Conservation (phyloP, 139 green algal species). For the Tetradesmus lagerheimii region DNA sequence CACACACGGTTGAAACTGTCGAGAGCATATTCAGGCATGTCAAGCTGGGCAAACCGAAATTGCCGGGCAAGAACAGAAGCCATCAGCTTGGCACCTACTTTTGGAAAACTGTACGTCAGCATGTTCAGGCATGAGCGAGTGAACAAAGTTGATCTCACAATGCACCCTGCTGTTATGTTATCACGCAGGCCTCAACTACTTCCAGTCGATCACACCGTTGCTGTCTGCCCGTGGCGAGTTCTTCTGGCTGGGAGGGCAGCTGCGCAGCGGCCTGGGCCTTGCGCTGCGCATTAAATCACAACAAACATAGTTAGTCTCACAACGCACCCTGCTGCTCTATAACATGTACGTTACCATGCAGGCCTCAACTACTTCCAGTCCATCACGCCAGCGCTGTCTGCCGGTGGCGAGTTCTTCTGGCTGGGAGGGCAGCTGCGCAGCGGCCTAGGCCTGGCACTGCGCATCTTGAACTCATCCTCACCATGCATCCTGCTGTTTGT, state of each 20-base stretch:
- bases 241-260: slow-evolving; percentile 93
- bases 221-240: slow-evolving; percentile 85
- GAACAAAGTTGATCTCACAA: too few relatives aligned
- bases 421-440: slow-evolving; percentile 88
- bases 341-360: not conserved
- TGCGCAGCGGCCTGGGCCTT: slow-evolving; percentile 83
- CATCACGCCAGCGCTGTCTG: slow-evolving; percentile 84
- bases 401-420: slow-evolving; percentile 93
- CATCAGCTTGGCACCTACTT: too few relatives aligned
- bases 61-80: too few relatives aligned
- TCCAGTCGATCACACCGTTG: slow-evolving; percentile 93
- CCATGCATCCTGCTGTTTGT: too few relatives aligned
- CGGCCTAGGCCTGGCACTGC: slow-evolving; percentile 81
- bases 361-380: slow-evolving; percentile 96
- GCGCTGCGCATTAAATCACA: slow-evolving; percentile 58
- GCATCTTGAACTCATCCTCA: slow-evolving; percentile 29
- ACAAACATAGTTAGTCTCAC: too few relatives aligned
- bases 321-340: too few relatives aligned
- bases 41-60: too few relatives aligned
- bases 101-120: too few relatives aligned
- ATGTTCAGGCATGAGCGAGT: too few relatives aligned
- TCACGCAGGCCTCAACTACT: slow-evolving; percentile 86
- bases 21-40: too few relatives aligned
- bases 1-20: too few relatives aligned
- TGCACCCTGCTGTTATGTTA: too few relatives aligned